phyloP scores from a whole-genome alignment of 2,329 filamentous ascomycete genomes.

The Verticillium albo-atrum region DNA sequence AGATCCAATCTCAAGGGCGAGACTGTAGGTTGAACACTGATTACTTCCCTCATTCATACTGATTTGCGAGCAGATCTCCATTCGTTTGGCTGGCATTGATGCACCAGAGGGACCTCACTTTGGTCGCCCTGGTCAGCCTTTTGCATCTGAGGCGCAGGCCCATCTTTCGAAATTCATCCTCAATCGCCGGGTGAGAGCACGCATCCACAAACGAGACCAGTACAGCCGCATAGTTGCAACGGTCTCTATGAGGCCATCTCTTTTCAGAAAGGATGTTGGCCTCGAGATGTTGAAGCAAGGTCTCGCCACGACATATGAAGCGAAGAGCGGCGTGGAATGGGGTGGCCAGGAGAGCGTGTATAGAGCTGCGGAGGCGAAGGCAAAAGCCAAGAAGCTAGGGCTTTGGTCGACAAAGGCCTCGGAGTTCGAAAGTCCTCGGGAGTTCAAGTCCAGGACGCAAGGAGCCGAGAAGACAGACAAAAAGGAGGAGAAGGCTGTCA shows the following conservation, averaged over 20 bases:
- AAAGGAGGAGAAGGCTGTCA: conserved; percentile 16
- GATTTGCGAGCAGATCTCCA: conserved; percentile 59
- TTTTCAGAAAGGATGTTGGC: conserved; percentile 76
- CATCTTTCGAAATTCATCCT: conserved; percentile 75
- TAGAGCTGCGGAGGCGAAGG: conserved; percentile 59
- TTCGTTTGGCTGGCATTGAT: conserved; percentile 88
- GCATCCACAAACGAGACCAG: conserved; percentile 81
- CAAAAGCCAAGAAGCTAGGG: conserved; percentile 60
- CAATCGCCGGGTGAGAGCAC: conserved; percentile 71
- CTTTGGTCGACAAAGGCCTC: conserved; percentile 69
- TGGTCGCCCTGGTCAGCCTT: conserved; percentile 81
- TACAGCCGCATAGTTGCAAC: conserved; percentile 89
- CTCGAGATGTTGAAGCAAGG: conserved; percentile 84
- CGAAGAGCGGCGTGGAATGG: conserved; percentile 85
- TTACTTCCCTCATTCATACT: neutral
- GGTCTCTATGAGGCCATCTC: conserved; percentile 66
- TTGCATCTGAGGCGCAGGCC: conserved; percentile 70
- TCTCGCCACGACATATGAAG: conserved; percentile 89
- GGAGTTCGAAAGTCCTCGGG: conserved; percentile 75
- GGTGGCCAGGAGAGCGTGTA: conserved; percentile 65
- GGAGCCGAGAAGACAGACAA: conserved; percentile 17
- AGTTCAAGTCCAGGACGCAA: conserved; percentile 67
- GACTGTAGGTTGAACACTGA: conserved; percentile 57
- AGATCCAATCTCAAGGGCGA: conserved; percentile 67
- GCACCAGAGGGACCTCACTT: conserved; percentile 93